Evolutionary conservation across 345 rosid genomes (phyloP).

Genomic region (Rhodamnia rubescens): DNA sequence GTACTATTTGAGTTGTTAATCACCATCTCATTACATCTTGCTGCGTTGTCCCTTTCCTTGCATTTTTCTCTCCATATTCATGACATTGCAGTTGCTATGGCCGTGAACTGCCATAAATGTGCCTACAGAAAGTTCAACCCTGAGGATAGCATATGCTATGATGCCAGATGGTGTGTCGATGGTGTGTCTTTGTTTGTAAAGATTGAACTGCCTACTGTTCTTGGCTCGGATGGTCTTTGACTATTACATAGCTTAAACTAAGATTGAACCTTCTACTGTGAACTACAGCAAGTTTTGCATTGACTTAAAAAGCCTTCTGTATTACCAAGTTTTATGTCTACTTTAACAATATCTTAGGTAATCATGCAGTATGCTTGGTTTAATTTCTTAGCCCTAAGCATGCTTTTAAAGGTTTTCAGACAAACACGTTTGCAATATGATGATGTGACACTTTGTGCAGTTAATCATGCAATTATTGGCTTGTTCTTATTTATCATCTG

Average conservation of each 20-base stretch:
- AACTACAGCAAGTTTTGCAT: not conserved
- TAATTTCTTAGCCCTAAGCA: not conserved
- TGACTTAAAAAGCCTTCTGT: not conserved
- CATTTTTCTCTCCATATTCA: not conserved
- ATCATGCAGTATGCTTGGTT: not conserved
- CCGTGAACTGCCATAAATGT: not conserved
- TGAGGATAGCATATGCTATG: not conserved
- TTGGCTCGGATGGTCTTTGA: not conserved
- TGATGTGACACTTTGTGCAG: not conserved
- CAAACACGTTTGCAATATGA: not conserved
- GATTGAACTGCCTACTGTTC: not conserved
- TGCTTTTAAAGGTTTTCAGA: not conserved
- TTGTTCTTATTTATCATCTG: constrained; percentile 10
- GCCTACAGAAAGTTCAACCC: not conserved
- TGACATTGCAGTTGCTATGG: not conserved
- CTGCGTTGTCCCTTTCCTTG: not conserved
- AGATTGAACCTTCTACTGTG: not conserved
- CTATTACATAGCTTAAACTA: not conserved
- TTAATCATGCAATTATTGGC: not conserved
- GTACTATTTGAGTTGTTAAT: not conserved
- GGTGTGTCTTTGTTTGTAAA: not conserved
- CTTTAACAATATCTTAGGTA: not conserved
- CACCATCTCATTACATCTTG: not conserved
- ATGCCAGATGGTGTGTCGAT: not conserved
- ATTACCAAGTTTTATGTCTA: not conserved